Base-by-base conservation (phyloP, 345 rosid genomes). In the Linum tenue region DNA sequence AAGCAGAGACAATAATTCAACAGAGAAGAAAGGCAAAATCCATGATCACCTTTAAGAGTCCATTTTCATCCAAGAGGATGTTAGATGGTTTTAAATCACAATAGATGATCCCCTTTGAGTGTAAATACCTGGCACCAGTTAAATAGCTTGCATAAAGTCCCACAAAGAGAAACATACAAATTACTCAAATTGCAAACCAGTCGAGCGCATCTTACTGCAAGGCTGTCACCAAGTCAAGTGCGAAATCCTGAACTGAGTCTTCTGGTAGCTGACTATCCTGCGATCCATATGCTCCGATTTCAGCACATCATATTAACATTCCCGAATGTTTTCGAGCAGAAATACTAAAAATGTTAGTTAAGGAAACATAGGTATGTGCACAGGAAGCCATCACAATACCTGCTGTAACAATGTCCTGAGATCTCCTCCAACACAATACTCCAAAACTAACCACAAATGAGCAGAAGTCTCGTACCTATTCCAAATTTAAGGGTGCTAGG, bases 41-140 rank as follows among this genome's bases (percentile, higher is more conserved):
- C 62, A 64, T 14, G 58, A 17, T 15, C 76, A 94, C 99, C 95
- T 94, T 94, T 56, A 79, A 78, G 74, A 69, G 89, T 41, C 97
- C 99, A 64, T 86, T 90, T 78, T 94, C 99, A 50, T 94, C 99
- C 70, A 94, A 74, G 65, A 91, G 87, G 66, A 94, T 84, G 72
- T 94, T 94, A 69, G 99, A 94, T 64, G 99, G 99, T 75, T 94
- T 94, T 69, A 94, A 69, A 78, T 94, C 99, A 72, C 99, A 82
- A 68, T 94, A 94, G 64, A 89, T 85, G 67, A 88, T 84, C 66
- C 96, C 97, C 77, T 89, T 86, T 53, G 96, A 90, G 77, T 94
- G 99, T 68, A 94, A 76, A 50, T 63, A 91, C 73, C 97, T 94
- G 75, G 69, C 1, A 74, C 73, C 38, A 37, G 51, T 37, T 43